Percentiles rank a stretch among this genome's conserved stretches.
These are phyloP conservation scores for Hymenoscyphus repandus DNA, from an alignment of 2,329 filamentous ascomycete genomes.

Conservation along the genomic window DNA sequence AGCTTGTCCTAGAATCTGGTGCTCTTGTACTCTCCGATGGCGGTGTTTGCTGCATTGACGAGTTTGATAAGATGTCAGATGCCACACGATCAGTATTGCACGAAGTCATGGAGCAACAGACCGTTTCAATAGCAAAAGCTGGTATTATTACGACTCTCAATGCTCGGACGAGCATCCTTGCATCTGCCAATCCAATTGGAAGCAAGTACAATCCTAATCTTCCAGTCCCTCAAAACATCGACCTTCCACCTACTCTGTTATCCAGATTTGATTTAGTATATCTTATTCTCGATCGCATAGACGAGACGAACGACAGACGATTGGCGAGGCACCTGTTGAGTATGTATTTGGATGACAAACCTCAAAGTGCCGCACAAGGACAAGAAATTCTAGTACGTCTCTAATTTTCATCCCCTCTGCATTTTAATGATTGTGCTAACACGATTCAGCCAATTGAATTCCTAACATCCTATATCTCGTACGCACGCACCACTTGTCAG, in stretches of 20 bases:
- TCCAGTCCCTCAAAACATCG: slow-evolving; percentile 96
- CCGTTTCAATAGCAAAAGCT: slow-evolving; percentile 71
- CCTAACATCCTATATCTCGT: slow-evolving; percentile 94
- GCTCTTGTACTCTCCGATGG: slow-evolving; percentile 70
- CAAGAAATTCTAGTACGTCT: slow-evolving; percentile 74
- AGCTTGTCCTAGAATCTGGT: slow-evolving; percentile 70
- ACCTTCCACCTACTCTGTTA: slow-evolving; percentile 88
- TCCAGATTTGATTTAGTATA: slow-evolving; percentile 97
- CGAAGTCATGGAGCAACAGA: slow-evolving; percentile 80
- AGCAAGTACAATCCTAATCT: slow-evolving; percentile 96
- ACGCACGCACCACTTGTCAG: slow-evolving; percentile 81
- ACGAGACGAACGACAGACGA: slow-evolving; percentile 82
- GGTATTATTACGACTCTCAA: slow-evolving; percentile 86
- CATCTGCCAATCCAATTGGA: slow-evolving; percentile 95
- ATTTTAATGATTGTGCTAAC: slow-evolving; percentile 26
- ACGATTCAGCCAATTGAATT: slow-evolving; percentile 75
- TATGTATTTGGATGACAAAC: slow-evolving; percentile 94
- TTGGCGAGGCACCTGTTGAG: slow-evolving; percentile 88
- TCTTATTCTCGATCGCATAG: slow-evolving; percentile 87
- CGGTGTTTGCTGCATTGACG: slow-evolving; percentile 73
- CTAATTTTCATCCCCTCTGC: not conserved
- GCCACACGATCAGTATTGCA: slow-evolving; percentile 68
- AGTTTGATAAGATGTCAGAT: slow-evolving; percentile 78
- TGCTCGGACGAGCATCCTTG: slow-evolving; percentile 89
- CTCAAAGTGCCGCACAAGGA: slow-evolving; percentile 69